Percentiles rank a stretch among this genome's conserved stretches.
phyloP scores from a whole-genome alignment of 2,329 filamentous ascomycete genomes.

The Diaporthe citri region DNA sequence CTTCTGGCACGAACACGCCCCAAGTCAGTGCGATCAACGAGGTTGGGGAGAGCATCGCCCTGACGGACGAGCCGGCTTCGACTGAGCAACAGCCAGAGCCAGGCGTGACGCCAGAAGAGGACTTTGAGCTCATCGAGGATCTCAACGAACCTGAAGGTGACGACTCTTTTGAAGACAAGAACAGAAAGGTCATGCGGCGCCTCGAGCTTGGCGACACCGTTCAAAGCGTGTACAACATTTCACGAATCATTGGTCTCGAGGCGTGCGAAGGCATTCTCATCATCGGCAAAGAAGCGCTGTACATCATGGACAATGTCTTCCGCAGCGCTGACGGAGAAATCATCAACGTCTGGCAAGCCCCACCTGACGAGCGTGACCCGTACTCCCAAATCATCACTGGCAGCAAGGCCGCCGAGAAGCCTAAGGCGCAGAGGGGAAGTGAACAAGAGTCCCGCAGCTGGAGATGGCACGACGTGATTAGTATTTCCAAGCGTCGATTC shows the following conservation, averaged over 20 bases:
- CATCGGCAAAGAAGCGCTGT: slow-evolving; percentile 90
- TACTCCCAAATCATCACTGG: slow-evolving; percentile 95
- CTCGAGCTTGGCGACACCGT: slow-evolving; percentile 92
- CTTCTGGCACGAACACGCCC: slow-evolving; percentile 31
- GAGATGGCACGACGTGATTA: slow-evolving; percentile 95
- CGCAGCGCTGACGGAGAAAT: slow-evolving; percentile 96
- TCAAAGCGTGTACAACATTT: slow-evolving; percentile 94
- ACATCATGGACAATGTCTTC: slow-evolving; percentile 97
- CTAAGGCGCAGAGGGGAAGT: slow-evolving; percentile 60
- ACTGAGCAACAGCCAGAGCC: slow-evolving; percentile 46
- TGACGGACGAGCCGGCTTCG: slow-evolving; percentile 43
- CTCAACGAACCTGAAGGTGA: slow-evolving; percentile 84
- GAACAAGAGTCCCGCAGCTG: slow-evolving; percentile 91
- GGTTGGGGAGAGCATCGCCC: slow-evolving; percentile 37
- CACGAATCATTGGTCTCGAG: slow-evolving; percentile 92
- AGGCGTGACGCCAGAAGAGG: slow-evolving; percentile 76
- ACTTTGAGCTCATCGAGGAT: slow-evolving; percentile 96
- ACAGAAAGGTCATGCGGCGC: slow-evolving; percentile 96
- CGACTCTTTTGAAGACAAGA: slow-evolving; percentile 94
- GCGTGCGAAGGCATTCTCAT: slow-evolving; percentile 94
- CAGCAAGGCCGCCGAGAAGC: slow-evolving; percentile 70
- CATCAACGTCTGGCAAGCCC: slow-evolving; percentile 95
- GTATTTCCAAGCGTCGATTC: slow-evolving; percentile 94
- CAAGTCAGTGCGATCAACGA: slow-evolving; percentile 35
- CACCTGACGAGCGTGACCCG: slow-evolving; percentile 90